Conservation (phyloP, 108 stramenopile species). For the Mayamaea pseudoterrestris region DNA sequence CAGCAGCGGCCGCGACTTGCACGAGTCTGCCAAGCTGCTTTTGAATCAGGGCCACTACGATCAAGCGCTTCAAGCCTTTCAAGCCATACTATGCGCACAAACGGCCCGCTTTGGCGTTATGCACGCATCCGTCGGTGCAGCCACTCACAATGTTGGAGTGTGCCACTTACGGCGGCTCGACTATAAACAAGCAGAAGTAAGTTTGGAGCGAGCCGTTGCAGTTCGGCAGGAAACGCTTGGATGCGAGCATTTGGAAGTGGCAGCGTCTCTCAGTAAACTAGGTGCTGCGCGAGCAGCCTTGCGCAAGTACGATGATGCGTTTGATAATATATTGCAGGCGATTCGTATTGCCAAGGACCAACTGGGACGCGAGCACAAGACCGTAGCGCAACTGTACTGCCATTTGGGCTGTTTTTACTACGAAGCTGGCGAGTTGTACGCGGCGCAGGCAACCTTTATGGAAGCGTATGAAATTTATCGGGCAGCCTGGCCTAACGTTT, state of each 20-base stretch:
- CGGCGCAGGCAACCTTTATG: conserved; percentile 32
- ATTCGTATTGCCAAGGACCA: conserved; percentile 8
- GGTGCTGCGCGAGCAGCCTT: conserved; percentile 19
- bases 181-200: conserved; percentile 15
- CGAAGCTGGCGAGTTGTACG: conserved; percentile 22
- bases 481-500: conserved; percentile 6
- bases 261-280: conserved; percentile 24
- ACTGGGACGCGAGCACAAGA: conserved; percentile 3
- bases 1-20: conserved; percentile 24
- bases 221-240: conserved; percentile 19
- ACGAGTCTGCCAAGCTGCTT: conserved; percentile 23
- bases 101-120: conserved; percentile 18
- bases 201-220: conserved; percentile 14
- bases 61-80: conserved; percentile 15
- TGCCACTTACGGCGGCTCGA: conserved; percentile 18
- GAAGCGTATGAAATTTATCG: conserved; percentile 32
- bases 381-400: conserved; percentile 24
- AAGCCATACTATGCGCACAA: conserved; percentile 22
- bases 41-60: conserved; percentile 26
- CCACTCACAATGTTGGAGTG: conserved; percentile 28
- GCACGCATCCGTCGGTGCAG: conserved; percentile 28
- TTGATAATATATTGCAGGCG: conserved; percentile 17
- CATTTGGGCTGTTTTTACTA: conserved; percentile 37
- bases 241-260: conserved; percentile 23
- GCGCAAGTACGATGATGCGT: conserved; percentile 29